phyloP scores from a whole-genome alignment of 495 filamentous ascomycete genomes.

The Talaromyces stipitatus region DNA sequence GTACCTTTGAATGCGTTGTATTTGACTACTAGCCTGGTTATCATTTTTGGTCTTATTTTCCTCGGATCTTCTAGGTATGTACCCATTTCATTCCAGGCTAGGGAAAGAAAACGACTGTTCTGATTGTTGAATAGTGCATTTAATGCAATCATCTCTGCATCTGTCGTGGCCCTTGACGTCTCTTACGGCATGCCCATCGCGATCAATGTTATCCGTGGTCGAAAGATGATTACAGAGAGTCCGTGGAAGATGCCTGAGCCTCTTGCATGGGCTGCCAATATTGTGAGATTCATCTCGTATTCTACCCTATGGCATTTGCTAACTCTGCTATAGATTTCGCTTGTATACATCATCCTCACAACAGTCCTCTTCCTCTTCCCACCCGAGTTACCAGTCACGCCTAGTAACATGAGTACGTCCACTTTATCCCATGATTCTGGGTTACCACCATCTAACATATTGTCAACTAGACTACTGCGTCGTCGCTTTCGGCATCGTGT shows the following conservation, averaged over 20 bases:
- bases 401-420: conserved; percentile 61
- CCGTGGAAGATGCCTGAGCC: conserved; percentile 51
- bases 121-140: conserved; percentile 26
- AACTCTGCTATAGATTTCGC: conserved; percentile 43
- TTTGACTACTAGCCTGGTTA: conserved; percentile 54
- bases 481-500: conserved; percentile 60
- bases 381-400: conserved; percentile 56
- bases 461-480: conserved; percentile 53
- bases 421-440: neutral
- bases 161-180: conserved; percentile 62
- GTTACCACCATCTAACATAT: neutral
- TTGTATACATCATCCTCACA: conserved; percentile 57
- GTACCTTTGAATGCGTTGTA: conserved; percentile 64
- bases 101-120: neutral
- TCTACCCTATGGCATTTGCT: conserved; percentile 7
- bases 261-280: conserved; percentile 56
- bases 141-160: conserved; percentile 61
- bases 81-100: neutral
- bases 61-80: conserved; percentile 57
- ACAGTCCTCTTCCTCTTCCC: conserved; percentile 75
- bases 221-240: conserved; percentile 55
- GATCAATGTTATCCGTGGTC: conserved; percentile 58
- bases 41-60: conserved; percentile 67
- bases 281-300: conserved; percentile 30
- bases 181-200: conserved; percentile 66